These are phyloP conservation scores for Zygoascus bituminiphila DNA, from an alignment of 805 yeast genomes.

Conservation along the genomic window DNA sequence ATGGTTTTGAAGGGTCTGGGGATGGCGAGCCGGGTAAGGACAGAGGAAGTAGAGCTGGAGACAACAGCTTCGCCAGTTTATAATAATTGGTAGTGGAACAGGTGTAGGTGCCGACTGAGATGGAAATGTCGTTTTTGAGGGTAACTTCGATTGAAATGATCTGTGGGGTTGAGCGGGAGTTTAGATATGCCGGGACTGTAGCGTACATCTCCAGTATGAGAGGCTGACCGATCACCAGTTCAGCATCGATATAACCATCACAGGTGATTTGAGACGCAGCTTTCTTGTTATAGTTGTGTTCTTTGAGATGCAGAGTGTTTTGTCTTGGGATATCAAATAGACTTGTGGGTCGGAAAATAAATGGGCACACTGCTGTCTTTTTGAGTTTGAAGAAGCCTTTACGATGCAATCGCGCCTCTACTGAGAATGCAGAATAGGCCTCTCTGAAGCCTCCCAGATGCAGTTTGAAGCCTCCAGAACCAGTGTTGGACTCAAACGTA, in stretches of 20 bases:
- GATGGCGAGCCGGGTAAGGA: not conserved
- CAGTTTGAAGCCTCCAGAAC: constrained; percentile 1
- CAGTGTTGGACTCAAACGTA: not conserved
- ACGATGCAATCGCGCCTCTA: not conserved
- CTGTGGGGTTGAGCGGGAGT: not conserved
- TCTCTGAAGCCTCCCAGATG: constrained; percentile 2
- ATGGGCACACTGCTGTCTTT: not conserved
- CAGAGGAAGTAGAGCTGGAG: not conserved
- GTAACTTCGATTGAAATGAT: not conserved
- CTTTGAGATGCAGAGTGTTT: not conserved
- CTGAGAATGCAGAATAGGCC: not conserved
- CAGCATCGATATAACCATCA: not conserved
- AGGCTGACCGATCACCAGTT: not conserved
- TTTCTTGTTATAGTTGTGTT: not conserved
- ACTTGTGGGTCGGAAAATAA: not conserved
- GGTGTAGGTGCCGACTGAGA: not conserved
- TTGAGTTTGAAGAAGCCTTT: constrained; percentile 2
- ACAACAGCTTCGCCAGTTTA: not conserved
- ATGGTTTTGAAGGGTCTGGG: not conserved
- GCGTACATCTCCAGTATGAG: not conserved
- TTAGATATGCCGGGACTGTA: not conserved
- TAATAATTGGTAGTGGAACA: constrained; percentile 1
- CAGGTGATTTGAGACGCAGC: not conserved
- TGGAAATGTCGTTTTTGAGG: constrained; percentile 3
- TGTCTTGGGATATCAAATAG: not conserved